phyloP scores from a whole-genome alignment of 768 basidiomycete species.

The Boletus patriciae region DNA sequence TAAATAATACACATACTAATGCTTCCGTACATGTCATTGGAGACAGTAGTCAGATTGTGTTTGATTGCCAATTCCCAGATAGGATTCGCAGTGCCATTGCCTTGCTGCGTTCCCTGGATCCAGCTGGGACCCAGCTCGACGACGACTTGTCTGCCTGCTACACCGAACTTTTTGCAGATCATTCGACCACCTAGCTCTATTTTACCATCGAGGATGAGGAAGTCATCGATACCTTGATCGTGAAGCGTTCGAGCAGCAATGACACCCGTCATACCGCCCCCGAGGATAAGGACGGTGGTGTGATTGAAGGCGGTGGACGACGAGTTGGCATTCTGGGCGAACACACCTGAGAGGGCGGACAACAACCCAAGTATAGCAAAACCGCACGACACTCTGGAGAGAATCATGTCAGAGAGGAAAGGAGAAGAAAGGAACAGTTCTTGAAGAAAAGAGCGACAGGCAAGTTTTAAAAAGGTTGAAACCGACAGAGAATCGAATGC shows the following conservation, averaged over 20 bases:
- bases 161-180: slow-evolving; percentile 47
- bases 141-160: slow-evolving; percentile 35
- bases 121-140: slow-evolving; percentile 64
- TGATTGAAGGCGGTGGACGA: slow-evolving; percentile 10
- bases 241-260: slow-evolving; percentile 64
- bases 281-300: slow-evolving; percentile 55
- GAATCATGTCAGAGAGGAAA: slow-evolving; percentile 13
- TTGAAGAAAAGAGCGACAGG: neutral
- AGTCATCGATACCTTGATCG: slow-evolving; percentile 52
- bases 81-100: slow-evolving; percentile 55
- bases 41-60: slow-evolving; percentile 47
- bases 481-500: neutral
- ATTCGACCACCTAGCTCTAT: slow-evolving; percentile 61
- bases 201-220: slow-evolving; percentile 61
- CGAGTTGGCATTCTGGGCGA: slow-evolving; percentile 16
- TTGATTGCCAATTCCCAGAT: slow-evolving; percentile 58
- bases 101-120: slow-evolving; percentile 55
- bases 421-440: neutral
- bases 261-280: slow-evolving; percentile 65
- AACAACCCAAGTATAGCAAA: slow-evolving; percentile 7
- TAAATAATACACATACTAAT: slow-evolving; percentile 38
- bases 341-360: neutral
- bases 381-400: neutral
- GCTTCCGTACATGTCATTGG: slow-evolving; percentile 46
- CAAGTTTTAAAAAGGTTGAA: neutral